phyloP scores from a whole-genome alignment of 129 eudicot species.

The Scalesia atractyloides region DNA sequence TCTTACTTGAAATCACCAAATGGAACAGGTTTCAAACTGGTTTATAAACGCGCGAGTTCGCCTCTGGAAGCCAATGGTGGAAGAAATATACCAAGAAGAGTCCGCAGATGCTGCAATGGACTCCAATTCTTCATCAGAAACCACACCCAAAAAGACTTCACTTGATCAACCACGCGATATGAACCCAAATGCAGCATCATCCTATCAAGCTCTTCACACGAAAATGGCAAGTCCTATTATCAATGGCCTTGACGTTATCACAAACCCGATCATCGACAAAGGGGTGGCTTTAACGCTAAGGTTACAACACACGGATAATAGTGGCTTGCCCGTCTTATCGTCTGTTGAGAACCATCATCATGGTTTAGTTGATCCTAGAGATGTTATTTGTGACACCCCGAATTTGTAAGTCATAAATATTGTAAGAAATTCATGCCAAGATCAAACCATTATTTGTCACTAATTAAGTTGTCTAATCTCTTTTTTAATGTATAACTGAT shows the following conservation, averaged over 20 bases:
- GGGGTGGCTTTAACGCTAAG: conserved; percentile 71
- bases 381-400: too few relatives aligned
- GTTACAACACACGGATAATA: conserved; percentile 57
- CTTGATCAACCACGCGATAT: conserved; percentile 42
- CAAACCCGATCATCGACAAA: background rate
- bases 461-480: too few relatives aligned
- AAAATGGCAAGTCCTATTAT: background rate
- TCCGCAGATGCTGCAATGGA: conserved; percentile 54
- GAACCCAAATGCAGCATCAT: conserved; percentile 38
- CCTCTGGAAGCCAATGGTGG: conserved; percentile 91
- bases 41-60: conserved; percentile 84
- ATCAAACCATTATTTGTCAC: too few relatives aligned
- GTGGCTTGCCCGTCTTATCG: conserved; percentile 36
- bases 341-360: conserved; percentile 35
- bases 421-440: too few relatives aligned
- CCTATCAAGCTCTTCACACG: conserved; percentile 27
- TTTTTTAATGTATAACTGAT: too few relatives aligned
- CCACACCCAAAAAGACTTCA: conserved; percentile 32
- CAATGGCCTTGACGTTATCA: background rate
- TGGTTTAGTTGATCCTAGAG: conserved; percentile 17
- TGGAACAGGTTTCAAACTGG: conserved; percentile 78
- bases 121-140: conserved; percentile 55
- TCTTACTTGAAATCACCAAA: background rate
- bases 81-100: conserved; percentile 87
- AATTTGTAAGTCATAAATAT: too few relatives aligned